Percentiles rank a stretch among this genome's conserved stretches.
Evolutionary conservation across 1,284 basidiomycete species (phyloP).

Genomic region (Ceraceosorus bombacis): DNA sequence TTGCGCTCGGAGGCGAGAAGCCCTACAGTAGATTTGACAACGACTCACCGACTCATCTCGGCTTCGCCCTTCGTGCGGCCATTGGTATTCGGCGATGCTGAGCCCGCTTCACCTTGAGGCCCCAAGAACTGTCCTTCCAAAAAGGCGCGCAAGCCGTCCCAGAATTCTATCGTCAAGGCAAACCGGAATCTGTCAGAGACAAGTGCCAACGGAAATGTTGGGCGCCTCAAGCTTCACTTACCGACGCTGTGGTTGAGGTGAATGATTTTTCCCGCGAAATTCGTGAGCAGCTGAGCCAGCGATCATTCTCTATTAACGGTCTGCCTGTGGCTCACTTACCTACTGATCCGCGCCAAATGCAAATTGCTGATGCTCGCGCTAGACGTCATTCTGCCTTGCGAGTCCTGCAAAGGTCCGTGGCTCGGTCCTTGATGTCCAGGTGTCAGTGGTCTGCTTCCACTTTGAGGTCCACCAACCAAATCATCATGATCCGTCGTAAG

Average conservation of each 20-base stretch:
- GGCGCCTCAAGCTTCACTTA: neutral
- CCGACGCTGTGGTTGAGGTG: neutral
- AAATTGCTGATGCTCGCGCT: constrained; percentile 34
- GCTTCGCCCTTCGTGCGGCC: constrained; percentile 29
- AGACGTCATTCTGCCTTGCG: constrained; percentile 15
- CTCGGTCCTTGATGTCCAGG: constrained; percentile 13
- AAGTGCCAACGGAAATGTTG: neutral
- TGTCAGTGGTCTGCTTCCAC: constrained; percentile 17
- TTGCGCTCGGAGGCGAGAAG: neutral
- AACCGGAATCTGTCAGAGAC: neutral
- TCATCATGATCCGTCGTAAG: constrained; percentile 39
- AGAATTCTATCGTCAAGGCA: constrained; percentile 30
- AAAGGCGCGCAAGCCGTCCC: constrained; percentile 31
- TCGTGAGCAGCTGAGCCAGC: no score
- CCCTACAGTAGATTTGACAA: neutral
- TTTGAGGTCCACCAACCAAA: constrained; percentile 1
- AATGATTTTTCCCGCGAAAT: no score
- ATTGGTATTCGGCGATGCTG: constrained; percentile 17
- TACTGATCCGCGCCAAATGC: constrained; percentile 32
- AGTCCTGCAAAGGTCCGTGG: constrained; percentile 17
- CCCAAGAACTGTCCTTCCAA: constrained; percentile 37
- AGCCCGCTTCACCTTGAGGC: constrained; percentile 19
- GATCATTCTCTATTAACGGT: no score
- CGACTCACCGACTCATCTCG: constrained; percentile 30
- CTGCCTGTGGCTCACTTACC: constrained; percentile 5